phyloP scores from a whole-genome alignment of 805 yeast species.

The Saccharomycopsis fermentans region DNA sequence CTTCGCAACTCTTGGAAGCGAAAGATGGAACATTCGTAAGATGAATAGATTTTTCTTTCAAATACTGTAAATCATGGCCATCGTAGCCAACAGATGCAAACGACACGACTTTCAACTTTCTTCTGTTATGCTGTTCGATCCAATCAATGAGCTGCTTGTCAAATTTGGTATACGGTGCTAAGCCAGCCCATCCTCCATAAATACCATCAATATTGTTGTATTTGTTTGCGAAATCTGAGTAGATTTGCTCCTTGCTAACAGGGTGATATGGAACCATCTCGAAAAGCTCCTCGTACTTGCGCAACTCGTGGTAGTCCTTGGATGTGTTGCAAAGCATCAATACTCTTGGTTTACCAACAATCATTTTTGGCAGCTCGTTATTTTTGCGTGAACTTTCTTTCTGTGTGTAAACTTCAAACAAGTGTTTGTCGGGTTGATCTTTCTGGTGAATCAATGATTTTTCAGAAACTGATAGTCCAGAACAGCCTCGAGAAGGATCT shows the following conservation, averaged over 20 bases:
- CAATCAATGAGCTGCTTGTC: slow-evolving; percentile 30
- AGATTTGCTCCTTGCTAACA: slow-evolving; percentile 26
- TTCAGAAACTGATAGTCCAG: too few relatives aligned
- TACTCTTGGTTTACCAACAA: slow-evolving; percentile 5
- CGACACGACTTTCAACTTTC: slow-evolving; percentile 36
- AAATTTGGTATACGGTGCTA: slow-evolving; percentile 39
- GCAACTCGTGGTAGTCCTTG: slow-evolving; percentile 1
- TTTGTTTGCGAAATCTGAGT: slow-evolving; percentile 28
- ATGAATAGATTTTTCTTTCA: slow-evolving; percentile 31
- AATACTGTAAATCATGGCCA: slow-evolving; percentile 33
- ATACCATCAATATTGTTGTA: slow-evolving; percentile 37
- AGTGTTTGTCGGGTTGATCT: too few relatives aligned
- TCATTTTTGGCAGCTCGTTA: too few relatives aligned
- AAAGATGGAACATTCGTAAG: slow-evolving; percentile 32
- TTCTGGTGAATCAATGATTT: too few relatives aligned
- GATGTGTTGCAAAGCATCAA: slow-evolving; percentile 10
- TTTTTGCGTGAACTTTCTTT: neutral
- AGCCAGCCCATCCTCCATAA: slow-evolving; percentile 53
- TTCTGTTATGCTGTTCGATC: slow-evolving; percentile 29
- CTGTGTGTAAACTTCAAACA: too few relatives aligned
- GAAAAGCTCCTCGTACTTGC: slow-evolving; percentile 3
- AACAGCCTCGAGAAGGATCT: too few relatives aligned
- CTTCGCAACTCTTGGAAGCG: slow-evolving; percentile 35
- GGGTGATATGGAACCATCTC: slow-evolving; percentile 1
- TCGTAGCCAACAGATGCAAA: slow-evolving; percentile 53